Percentiles rank a stretch among this genome's conserved stretches.
These are phyloP conservation scores for Nannochloris sp. DNA, from an alignment of 139 green algal species.

Conservation along the genomic window DNA sequence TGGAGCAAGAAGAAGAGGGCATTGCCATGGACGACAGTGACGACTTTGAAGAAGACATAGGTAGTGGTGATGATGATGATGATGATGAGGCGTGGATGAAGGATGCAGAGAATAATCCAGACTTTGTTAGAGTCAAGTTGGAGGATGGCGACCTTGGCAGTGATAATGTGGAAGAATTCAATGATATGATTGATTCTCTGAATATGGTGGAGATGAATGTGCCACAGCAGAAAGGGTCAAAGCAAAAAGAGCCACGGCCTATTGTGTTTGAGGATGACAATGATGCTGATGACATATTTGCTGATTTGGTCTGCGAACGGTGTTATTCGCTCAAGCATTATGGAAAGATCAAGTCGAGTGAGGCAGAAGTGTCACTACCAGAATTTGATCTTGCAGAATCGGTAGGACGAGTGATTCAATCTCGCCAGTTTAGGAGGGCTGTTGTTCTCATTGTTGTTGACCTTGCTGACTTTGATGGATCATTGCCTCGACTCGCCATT, in stretches of 20 bases:
- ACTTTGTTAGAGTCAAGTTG: neutral
- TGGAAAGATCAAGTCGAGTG: conserved; percentile 51
- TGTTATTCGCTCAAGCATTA: conserved; percentile 82
- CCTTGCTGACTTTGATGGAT: conserved; percentile 72
- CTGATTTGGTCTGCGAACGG: conserved; percentile 67
- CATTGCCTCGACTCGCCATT: conserved; percentile 63
- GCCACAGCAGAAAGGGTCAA: neutral
- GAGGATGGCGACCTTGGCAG: neutral
- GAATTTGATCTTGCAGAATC: conserved; percentile 71
- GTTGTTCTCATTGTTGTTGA: conserved; percentile 83
- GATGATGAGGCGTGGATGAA: conserved; percentile 2
- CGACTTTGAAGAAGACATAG: neutral
- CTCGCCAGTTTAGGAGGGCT: conserved; percentile 62
- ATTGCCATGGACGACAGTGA: neutral
- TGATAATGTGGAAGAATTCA: neutral
- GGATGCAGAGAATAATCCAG: neutral
- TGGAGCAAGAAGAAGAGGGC: neutral
- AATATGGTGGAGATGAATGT: neutral
- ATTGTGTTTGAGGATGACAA: neutral
- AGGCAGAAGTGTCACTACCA: conserved; percentile 54
- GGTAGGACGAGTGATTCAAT: conserved; percentile 64
- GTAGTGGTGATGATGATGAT: neutral
- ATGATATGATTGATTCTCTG: neutral
- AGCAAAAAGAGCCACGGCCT: neutral
- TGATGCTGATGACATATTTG: conserved; percentile 14